Percentiles rank a stretch among this genome's conserved stretches.
These are phyloP conservation scores for Blastobotrys chiropterorum DNA, from an alignment of 805 yeast species.

Conservation along the genomic window DNA sequence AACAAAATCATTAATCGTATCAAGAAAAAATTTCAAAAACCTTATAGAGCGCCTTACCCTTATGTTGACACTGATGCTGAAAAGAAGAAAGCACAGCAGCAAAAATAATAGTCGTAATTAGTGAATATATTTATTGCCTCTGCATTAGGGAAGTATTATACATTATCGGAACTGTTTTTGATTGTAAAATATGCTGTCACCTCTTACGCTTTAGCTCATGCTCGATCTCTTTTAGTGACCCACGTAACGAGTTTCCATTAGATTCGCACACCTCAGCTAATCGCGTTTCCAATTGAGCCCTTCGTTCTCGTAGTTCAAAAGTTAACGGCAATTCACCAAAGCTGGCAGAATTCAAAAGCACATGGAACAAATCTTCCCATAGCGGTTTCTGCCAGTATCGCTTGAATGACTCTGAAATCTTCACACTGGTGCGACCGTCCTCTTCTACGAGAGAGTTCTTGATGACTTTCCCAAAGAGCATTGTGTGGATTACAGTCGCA, in stretches of 20 bases:
- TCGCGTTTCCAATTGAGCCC: constrained; percentile 40
- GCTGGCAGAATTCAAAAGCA: constrained; percentile 53
- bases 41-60: constrained; percentile 14
- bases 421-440: constrained; percentile 26
- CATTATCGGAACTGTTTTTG: too few relatives aligned
- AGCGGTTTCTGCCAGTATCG: constrained; percentile 69
- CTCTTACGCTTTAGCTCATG: not conserved
- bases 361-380: constrained; percentile 64
- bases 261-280: constrained; percentile 27
- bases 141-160: too few relatives aligned
- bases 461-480: constrained; percentile 66
- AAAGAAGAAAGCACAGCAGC: not conserved
- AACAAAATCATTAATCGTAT: constrained; percentile 4
- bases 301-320: constrained; percentile 30
- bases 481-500: constrained; percentile 65
- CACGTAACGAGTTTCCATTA: constrained; percentile 19
- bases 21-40: constrained; percentile 8
- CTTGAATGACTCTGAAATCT: constrained; percentile 45
- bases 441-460: too few relatives aligned
- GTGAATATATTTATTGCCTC: too few relatives aligned
- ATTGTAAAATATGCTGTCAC: too few relatives aligned
- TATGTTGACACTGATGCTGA: constrained; percentile 5
- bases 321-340: constrained; percentile 38
- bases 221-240: constrained; percentile 17
- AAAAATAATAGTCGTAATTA: too few relatives aligned